A percentile compares a stretch with the other conserved stretches of the same genome.
These are phyloP conservation scores for Paramyrothecium sp. DNA, from an alignment of 2,329 filamentous ascomycete species.

Conservation along the genomic window DNA sequence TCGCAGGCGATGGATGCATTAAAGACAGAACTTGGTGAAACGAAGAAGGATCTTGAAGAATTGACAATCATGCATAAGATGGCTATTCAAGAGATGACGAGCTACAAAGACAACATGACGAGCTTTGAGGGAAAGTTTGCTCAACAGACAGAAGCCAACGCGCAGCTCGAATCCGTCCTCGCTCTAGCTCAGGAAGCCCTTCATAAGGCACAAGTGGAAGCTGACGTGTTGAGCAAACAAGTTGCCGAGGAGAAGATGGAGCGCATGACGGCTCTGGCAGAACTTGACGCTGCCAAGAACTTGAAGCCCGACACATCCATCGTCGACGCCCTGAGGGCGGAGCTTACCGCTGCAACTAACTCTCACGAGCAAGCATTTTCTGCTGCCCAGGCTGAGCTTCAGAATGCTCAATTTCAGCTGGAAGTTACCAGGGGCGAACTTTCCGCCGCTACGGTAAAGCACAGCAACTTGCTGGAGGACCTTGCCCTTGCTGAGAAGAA, in stretches of 20 bases:
- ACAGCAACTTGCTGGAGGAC: conserved; percentile 34
- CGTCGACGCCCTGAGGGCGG: conserved; percentile 48
- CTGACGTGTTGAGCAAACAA: conserved; percentile 48
- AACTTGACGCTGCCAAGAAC: conserved; percentile 57
- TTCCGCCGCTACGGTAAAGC: conserved; percentile 31
- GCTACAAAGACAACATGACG: conserved; percentile 32
- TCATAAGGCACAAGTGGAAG: conserved; percentile 44
- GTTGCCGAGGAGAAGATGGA: conserved; percentile 60
- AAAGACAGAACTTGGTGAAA: conserved; percentile 35
- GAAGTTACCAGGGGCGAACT: conserved; percentile 22
- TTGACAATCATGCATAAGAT: conserved; percentile 33
- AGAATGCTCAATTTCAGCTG: conserved; percentile 33
- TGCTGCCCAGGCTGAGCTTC: conserved; percentile 26
- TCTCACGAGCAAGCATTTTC: conserved; percentile 43
- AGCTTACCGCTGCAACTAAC: conserved; percentile 48
- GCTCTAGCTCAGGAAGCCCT: conserved; percentile 39
- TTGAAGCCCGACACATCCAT: conserved; percentile 56
- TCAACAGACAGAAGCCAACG: conserved; percentile 32
- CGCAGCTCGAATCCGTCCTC: conserved; percentile 33
- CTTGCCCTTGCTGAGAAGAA: conserved; percentile 50
- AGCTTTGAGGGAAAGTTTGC: conserved; percentile 33
- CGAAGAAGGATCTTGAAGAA: conserved; percentile 43
- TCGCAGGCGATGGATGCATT: conserved; percentile 38
- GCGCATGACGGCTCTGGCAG: conserved; percentile 57
- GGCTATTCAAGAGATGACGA: conserved; percentile 37